Conservation (phyloP, 345 rosid genomes). For the Mangifera indica region DNA sequence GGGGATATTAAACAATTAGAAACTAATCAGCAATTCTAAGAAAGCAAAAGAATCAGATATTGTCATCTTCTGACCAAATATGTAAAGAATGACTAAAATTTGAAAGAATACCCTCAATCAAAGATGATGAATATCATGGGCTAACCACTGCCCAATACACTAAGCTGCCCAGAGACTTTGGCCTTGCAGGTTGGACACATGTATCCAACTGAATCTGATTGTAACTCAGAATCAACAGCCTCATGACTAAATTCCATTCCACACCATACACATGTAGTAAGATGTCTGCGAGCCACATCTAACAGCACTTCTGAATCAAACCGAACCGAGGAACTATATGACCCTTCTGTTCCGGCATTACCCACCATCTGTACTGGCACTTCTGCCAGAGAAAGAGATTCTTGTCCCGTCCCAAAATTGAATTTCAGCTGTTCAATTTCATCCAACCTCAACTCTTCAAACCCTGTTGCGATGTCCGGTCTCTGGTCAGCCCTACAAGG, state of each 20-base stretch:
- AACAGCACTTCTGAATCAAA: conserved; percentile 39
- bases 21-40: background rate
- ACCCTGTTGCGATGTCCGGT: conserved; percentile 29
- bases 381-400: conserved; percentile 30
- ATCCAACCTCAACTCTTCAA: conserved; percentile 51
- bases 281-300: conserved; percentile 23
- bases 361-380: conserved; percentile 31
- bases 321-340: conserved; percentile 29
- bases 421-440: conserved; percentile 43
- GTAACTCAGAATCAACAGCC: conserved; percentile 44
- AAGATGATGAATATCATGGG: conserved; percentile 9
- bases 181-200: conserved; percentile 71
- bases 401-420: conserved; percentile 34
- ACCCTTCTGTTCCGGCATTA: conserved; percentile 29
- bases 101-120: conserved; percentile 5
- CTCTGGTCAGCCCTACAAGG: conserved; percentile 19
- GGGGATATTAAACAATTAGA: background rate
- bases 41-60: background rate
- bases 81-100: background rate
- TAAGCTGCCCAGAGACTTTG: conserved; percentile 48
- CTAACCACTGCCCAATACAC: conserved; percentile 18
- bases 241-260: conserved; percentile 59
- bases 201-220: conserved; percentile 65
- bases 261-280: conserved; percentile 59
- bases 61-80: background rate